A percentile compares a stretch with the other conserved stretches of the same genome.
Evolutionary conservation across 2,329 filamentous ascomycete genomes (phyloP).

Genomic region (Colletotrichum orbiculare): DNA sequence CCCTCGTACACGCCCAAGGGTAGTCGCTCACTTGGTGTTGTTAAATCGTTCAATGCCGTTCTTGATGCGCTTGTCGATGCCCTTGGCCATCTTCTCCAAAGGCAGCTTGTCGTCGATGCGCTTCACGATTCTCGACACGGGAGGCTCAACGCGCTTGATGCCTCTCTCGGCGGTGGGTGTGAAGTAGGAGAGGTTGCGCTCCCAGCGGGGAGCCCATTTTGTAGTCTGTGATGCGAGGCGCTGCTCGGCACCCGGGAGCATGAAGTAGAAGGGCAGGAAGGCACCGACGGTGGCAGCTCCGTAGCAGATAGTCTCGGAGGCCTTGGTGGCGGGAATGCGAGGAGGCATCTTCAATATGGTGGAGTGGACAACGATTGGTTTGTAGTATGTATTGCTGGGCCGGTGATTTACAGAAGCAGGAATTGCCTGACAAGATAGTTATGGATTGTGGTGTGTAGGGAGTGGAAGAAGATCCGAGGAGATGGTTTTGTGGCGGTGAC

Average conservation of each 20-base stretch:
- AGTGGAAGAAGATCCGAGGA: too few species aligned
- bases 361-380: not conserved
- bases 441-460: too few species aligned
- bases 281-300: conserved; percentile 64
- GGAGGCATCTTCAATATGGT: conserved; percentile 48
- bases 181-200: conserved; percentile 67
- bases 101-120: conserved; percentile 59
- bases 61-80: conserved; percentile 60
- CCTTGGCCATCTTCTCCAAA: conserved; percentile 62
- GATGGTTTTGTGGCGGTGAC: too few species aligned
- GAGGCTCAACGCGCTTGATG: conserved; percentile 64
- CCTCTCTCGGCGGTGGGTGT: conserved; percentile 57
- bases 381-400: too few species aligned
- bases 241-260: conserved; percentile 67
- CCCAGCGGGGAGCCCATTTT: conserved; percentile 70
- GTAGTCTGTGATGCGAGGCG: conserved; percentile 63
- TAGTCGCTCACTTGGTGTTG: conserved; percentile 16
- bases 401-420: too few species aligned
- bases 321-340: conserved; percentile 61
- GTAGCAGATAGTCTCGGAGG: conserved; percentile 63
- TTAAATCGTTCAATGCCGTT: conserved; percentile 52
- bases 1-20: too few species aligned
- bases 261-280: conserved; percentile 67
- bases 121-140: conserved; percentile 57
- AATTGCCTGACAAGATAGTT: too few species aligned